These are phyloP conservation scores for Quercus tomentella DNA, from an alignment of 331 rosid genomes.

Conservation along the genomic window DNA sequence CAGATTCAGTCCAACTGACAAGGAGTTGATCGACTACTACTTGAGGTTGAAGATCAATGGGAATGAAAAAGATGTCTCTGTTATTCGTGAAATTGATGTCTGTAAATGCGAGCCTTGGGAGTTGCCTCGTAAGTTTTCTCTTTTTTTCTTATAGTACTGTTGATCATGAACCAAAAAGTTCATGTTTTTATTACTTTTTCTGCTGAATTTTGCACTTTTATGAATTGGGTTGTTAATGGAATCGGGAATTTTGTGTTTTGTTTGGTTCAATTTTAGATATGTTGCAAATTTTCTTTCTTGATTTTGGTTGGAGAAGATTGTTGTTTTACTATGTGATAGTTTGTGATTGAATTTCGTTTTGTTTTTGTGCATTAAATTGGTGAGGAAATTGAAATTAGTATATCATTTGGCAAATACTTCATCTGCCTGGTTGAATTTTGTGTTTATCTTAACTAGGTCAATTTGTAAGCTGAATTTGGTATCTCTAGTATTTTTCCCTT, in stretches of 20 bases:
- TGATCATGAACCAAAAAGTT: neutral
- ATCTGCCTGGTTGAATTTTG: neutral
- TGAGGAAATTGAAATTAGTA: neutral
- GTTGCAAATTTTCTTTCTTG: neutral
- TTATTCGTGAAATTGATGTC: slow-evolving; percentile 87
- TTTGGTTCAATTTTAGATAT: neutral
- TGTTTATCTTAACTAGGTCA: neutral
- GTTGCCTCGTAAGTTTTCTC: slow-evolving; percentile 58
- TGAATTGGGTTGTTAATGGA: neutral
- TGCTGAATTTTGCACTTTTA: neutral
- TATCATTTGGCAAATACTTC: neutral
- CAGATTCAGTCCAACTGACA: slow-evolving; percentile 85
- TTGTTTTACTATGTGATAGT: no score
- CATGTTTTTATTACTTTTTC: neutral
- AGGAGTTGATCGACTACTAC: slow-evolving; percentile 75
- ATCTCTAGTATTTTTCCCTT: neutral
- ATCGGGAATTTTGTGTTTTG: neutral
- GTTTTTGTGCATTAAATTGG: neutral
- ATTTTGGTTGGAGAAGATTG: neutral
- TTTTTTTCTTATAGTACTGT: neutral
- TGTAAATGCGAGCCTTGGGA: slow-evolving; percentile 99
- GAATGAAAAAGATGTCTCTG: slow-evolving; percentile 53
- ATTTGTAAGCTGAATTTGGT: neutral
- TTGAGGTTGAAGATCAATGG: slow-evolving; percentile 82
- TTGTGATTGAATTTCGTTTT: neutral